Evolutionary conservation across 1,284 basidiomycete species (phyloP).

Genomic region (Leccinum subfulvum): DNA sequence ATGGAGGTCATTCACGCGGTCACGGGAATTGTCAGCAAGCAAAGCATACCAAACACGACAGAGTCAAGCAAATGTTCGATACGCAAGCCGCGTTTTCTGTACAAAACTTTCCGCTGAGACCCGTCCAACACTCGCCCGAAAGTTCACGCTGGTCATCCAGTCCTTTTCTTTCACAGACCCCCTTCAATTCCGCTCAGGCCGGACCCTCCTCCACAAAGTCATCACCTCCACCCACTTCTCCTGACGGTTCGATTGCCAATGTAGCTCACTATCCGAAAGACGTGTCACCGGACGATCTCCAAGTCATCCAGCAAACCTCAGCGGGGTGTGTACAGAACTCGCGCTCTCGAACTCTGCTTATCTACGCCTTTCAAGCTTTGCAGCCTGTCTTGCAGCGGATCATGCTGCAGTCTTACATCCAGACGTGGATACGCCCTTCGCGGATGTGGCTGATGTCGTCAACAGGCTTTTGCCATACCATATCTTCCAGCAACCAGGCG

Average conservation of each 20-base stretch:
- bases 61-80: slow-evolving; percentile 60
- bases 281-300: slow-evolving; percentile 34
- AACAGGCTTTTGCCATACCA: slow-evolving; percentile 73
- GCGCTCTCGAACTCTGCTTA: slow-evolving; percentile 16
- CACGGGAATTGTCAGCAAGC: slow-evolving; percentile 41
- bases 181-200: slow-evolving; percentile 23
- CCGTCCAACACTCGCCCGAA: slow-evolving; percentile 10
- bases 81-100: slow-evolving; percentile 39
- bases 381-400: slow-evolving; percentile 56
- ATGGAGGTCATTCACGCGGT: slow-evolving; percentile 37
- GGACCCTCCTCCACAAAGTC: background rate
- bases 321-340: slow-evolving; percentile 42
- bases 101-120: slow-evolving; percentile 30
- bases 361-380: slow-evolving; percentile 44
- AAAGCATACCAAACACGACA: slow-evolving; percentile 54
- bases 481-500: slow-evolving; percentile 67
- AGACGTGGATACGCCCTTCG: slow-evolving; percentile 66
- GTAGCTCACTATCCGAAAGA: slow-evolving; percentile 18
- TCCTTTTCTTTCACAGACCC: slow-evolving; percentile 13
- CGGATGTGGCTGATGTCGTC: slow-evolving; percentile 57
- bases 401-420: slow-evolving; percentile 59
- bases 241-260: slow-evolving; percentile 14
- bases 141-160: slow-evolving; percentile 7
- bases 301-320: slow-evolving; percentile 44
- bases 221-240: slow-evolving; percentile 31